A percentile compares a stretch with the other conserved stretches of the same genome.
Conservation (phyloP, 345 rosid species). For the Bruguiera parviflora region DNA sequence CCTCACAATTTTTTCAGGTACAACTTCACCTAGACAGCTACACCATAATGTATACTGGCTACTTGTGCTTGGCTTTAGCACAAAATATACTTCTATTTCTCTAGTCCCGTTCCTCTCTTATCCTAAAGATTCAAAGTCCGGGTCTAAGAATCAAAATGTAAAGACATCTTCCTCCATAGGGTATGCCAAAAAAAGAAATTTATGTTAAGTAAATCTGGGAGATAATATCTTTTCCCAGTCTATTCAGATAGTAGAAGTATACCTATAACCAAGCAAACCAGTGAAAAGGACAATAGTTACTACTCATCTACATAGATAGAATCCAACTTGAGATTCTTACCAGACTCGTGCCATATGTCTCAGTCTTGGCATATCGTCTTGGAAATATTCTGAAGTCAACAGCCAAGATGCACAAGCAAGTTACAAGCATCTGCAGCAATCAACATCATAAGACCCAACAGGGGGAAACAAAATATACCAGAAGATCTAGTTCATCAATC, state of each 20-base stretch:
- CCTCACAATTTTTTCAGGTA: too few species aligned
- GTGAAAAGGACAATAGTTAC: not conserved
- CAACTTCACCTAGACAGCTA: too few species aligned
- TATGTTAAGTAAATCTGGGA: too few species aligned
- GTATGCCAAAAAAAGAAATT: too few species aligned
- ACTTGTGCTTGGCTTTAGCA: too few species aligned
- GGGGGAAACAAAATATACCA: conserved; percentile 4
- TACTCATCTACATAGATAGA: not conserved
- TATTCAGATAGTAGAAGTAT: not conserved
- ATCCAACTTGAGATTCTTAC: conserved; percentile 35
- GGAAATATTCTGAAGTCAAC: conserved; percentile 91
- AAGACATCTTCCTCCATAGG: too few species aligned
- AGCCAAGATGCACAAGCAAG: conserved; percentile 86
- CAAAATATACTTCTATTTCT: too few species aligned
- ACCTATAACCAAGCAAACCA: not conserved
- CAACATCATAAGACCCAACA: conserved; percentile 5
- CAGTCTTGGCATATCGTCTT: conserved; percentile 80
- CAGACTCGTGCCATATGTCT: conserved; percentile 80
- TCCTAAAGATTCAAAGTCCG: too few species aligned
- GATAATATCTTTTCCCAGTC: too few species aligned
- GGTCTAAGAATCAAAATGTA: too few species aligned
- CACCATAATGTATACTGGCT: too few species aligned
- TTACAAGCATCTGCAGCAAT: conserved; percentile 63
- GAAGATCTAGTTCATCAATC: conserved; percentile 1
- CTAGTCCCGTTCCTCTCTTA: too few species aligned